These are phyloP conservation scores for Mallotus repandus DNA, from an alignment of 441 rosid species.

Conservation along the genomic window DNA sequence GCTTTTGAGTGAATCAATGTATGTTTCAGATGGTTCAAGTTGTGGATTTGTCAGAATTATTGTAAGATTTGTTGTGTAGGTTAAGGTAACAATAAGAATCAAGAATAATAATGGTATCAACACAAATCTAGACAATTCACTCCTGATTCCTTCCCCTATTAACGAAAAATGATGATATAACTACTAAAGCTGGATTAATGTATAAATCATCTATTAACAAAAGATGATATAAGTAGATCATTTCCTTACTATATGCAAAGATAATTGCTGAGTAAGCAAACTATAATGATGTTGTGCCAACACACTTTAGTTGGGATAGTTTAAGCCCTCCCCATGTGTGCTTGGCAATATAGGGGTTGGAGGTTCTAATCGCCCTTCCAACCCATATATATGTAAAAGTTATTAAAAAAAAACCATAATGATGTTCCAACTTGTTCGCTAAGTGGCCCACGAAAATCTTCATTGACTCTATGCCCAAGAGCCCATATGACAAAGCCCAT, in stretches of 20 bases:
- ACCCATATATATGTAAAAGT: no score
- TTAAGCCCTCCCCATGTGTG: no score
- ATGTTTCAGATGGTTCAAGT: background rate
- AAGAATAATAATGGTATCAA: no score
- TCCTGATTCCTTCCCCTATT: no score
- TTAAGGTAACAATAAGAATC: slow-evolving; percentile 3
- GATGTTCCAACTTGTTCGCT: slow-evolving; percentile 9
- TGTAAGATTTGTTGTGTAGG: slow-evolving; percentile 11
- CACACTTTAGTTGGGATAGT: no score
- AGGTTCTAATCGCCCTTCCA: no score
- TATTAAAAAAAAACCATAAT: no score
- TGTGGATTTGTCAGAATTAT: slow-evolving; percentile 10
- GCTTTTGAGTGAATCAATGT: background rate
- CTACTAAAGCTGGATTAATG: background rate
- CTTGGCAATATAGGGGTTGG: no score
- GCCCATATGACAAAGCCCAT: slow-evolving; percentile 10
- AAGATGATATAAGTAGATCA: background rate
- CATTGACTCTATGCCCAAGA: slow-evolving; percentile 1
- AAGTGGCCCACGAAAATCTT: slow-evolving; percentile 4
- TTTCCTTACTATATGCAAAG: slow-evolving; percentile 15
- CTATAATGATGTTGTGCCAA: no score
- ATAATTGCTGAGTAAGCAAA: slow-evolving; percentile 11
- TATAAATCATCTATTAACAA: background rate
- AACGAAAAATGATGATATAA: no score
- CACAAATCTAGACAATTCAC: no score